Percentiles rank a stretch among this genome's conserved stretches.
Evolutionary conservation across 2,329 filamentous ascomycete genomes (phyloP).

Genomic region (Penicillium sp.): DNA sequence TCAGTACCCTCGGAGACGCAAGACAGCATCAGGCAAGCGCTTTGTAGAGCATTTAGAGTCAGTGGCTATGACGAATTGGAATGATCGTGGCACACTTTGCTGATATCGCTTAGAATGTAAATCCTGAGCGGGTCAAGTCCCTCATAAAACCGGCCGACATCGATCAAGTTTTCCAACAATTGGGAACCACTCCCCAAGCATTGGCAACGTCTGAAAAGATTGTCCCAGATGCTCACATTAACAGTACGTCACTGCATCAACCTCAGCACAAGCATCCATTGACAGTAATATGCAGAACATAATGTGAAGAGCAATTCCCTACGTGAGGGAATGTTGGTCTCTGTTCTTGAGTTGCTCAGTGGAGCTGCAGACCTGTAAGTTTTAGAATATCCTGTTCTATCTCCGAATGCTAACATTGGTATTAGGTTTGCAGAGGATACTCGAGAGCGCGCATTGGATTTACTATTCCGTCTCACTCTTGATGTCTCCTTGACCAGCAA

Average conservation of each 20-base stretch:
- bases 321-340: too few species aligned
- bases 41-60: too few species aligned
- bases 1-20: too few species aligned
- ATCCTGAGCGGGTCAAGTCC: slow-evolving; percentile 24
- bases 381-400: too few species aligned
- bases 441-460: slow-evolving; percentile 24
- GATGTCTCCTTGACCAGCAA: slow-evolving; percentile 28
- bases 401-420: too few species aligned
- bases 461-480: slow-evolving; percentile 32
- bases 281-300: too few species aligned
- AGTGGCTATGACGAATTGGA: too few species aligned
- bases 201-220: slow-evolving; percentile 29
- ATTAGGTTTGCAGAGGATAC: slow-evolving; percentile 29
- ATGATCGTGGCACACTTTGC: too few species aligned
- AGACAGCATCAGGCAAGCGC: too few species aligned
- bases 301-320: too few species aligned
- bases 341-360: slow-evolving; percentile 26
- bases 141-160: slow-evolving; percentile 35
- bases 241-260: too few species aligned
- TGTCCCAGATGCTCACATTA: slow-evolving; percentile 20
- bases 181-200: slow-evolving; percentile 52
- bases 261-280: too few species aligned
- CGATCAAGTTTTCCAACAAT: slow-evolving; percentile 47
- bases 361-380: slow-evolving; percentile 27
- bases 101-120: slow-evolving; percentile 24